Base-by-base conservation (phyloP, 2,329 filamentous ascomycete species). In the Neurospora sp. region DNA sequence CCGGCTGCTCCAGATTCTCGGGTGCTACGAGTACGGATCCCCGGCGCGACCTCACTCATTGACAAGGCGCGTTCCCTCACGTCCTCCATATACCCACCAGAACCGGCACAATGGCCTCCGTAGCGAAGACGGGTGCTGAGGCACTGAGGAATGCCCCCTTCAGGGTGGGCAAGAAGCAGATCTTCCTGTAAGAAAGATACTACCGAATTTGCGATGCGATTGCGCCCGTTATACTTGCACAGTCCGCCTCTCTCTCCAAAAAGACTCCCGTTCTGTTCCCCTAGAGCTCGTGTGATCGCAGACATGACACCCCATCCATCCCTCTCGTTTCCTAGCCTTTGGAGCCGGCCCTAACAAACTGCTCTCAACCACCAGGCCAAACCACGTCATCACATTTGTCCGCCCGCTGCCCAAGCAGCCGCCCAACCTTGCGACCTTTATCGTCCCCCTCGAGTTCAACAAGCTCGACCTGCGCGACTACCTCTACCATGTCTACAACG, bases 381-480 rank as follows among this genome's bases (percentile, higher is more conserved):
- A 91, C 78, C 92, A 96, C 82, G 87, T 89, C 73, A 84, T 98
- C 77, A 90, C 91, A 72, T 87, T 98, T 77, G 84, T 97, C 76
- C 91, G 90, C 75, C 81, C 85, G 75, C 91, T 89, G 71, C 87
- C 89, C 38, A 85, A 87, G 74, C 87, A 92, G 69, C 90, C 92
- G 8, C 89, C 94, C 23, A 91, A 89, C 79, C 93, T 92, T 79
- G 96, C 95, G 73, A 91, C 90, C 76, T 99, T 99, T 87, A 86
- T 90, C 77, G 95, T 97, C 39, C 96, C 96, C 11, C 86, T 98
- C 76, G 89, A 88, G 76, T 93, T 97, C 85, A 97, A 93, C 85
- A 99, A 99, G 83, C 90, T 98, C 81, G 96, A 99, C 80, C 83
- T 99, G 58, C 92, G 93, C 80, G 94, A 97, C 83, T 99, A 98